Percentiles rank a stretch among this genome's conserved stretches.
Conservation (phyloP, 2,329 filamentous ascomycete genomes). For the Beauveria rudraprayagi region DNA sequence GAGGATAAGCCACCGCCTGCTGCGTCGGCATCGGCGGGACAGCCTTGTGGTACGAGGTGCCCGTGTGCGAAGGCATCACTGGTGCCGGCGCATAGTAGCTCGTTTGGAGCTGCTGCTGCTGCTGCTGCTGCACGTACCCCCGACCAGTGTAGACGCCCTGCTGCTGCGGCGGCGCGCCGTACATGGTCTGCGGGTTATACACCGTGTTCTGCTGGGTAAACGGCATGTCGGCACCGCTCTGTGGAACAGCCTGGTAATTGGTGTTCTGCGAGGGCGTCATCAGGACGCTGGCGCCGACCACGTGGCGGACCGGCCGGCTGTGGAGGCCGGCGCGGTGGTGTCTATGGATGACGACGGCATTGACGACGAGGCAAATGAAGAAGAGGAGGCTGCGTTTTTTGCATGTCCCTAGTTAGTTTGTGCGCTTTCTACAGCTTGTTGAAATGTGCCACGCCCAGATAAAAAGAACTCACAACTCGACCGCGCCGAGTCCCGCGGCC, state of each 20-base stretch:
- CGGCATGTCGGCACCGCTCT: conserved; percentile 10
- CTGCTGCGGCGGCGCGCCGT: conserved; percentile 12
- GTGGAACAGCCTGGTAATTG: conserved; percentile 13
- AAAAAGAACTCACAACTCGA: no score
- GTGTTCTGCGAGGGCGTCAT: conserved; percentile 8
- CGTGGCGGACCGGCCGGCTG: conserved; percentile 21
- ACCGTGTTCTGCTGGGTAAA: conserved; percentile 15
- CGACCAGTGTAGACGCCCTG: neutral
- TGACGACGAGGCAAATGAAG: conserved; percentile 31
- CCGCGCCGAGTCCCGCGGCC: no score
- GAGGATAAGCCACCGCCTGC: neutral
- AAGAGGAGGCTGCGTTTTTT: conserved; percentile 18
- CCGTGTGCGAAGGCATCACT: neutral
- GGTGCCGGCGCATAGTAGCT: neutral
- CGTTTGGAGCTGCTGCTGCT: conserved; percentile 7
- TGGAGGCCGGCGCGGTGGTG: conserved; percentile 37
- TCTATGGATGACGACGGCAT: conserved; percentile 32
- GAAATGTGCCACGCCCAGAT: no score
- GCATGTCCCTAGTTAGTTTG: no score
- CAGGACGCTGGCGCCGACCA: neutral
- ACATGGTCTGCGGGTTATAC: conserved; percentile 13
- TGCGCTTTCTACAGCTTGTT: no score
- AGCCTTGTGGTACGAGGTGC: neutral
- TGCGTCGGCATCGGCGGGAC: neutral
- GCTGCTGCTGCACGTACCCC: conserved; percentile 12